These are phyloP conservation scores for Trichoderma gracile DNA, from an alignment of 2,329 filamentous ascomycete genomes.

Conservation along the genomic window DNA sequence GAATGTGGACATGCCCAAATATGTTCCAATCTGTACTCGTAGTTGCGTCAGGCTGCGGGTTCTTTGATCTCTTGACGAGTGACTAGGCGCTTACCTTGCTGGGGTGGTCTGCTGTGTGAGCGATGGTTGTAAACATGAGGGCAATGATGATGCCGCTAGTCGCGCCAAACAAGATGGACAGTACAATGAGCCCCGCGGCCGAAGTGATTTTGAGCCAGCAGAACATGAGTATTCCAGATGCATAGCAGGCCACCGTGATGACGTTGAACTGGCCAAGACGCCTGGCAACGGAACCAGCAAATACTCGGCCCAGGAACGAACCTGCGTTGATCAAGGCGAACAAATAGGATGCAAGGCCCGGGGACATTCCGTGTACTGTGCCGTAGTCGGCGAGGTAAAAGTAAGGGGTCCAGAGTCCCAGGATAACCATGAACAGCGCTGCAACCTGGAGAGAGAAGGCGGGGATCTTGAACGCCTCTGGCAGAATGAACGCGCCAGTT, in stretches of 20 bases:
- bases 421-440: conserved; percentile 7
- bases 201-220: conserved; percentile 11
- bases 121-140: conserved; percentile 2
- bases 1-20: conserved; percentile 12
- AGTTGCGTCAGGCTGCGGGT: background rate
- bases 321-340: conserved; percentile 11
- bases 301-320: background rate
- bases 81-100: conserved; percentile 4
- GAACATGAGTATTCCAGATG: background rate
- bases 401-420: conserved; percentile 13
- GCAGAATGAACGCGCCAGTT: conserved; percentile 1
- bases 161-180: conserved; percentile 5
- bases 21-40: conserved; percentile 13
- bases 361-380: conserved; percentile 7
- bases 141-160: conserved; percentile 10
- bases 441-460: conserved; percentile 18
- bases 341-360: conserved; percentile 5
- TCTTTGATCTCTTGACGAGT: background rate
- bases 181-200: background rate
- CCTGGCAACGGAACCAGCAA: conserved; percentile 10
- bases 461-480: conserved; percentile 4
- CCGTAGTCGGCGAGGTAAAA: conserved; percentile 15
- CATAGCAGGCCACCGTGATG: conserved; percentile 2
- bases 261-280: conserved; percentile 10
- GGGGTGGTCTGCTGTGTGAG: conserved; percentile 8